Conservation (phyloP, 306 rosid genomes). For the Benincasa hispida region DNA sequence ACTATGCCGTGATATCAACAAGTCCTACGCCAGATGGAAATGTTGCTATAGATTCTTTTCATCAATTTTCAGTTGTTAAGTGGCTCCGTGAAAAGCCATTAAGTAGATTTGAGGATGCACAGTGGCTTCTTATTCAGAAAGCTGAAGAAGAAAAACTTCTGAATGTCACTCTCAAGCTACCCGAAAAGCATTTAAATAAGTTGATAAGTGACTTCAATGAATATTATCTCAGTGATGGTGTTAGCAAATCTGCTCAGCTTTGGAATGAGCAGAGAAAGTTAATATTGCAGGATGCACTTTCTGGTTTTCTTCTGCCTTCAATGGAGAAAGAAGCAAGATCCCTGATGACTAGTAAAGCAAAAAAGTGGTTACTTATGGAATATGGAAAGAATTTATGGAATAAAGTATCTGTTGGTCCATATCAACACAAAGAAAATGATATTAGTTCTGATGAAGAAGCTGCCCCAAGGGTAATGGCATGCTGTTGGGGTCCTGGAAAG, state of each 20-base stretch:
- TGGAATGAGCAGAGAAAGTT: conserved; percentile 98
- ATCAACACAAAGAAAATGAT: conserved; percentile 84
- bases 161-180: conserved; percentile 80
- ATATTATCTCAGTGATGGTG: conserved; percentile 89
- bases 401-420: conserved; percentile 90
- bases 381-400: conserved; percentile 82
- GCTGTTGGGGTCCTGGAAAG: conserved; percentile 99
- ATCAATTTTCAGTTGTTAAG: conserved; percentile 76
- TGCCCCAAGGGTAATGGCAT: conserved; percentile 96
- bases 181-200: conserved; percentile 59
- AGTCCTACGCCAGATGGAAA: conserved; percentile 77
- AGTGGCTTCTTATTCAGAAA: conserved; percentile 95
- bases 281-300: conserved; percentile 80
- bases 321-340: conserved; percentile 96
- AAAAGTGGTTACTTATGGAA: conserved; percentile 69
- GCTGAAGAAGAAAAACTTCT: conserved; percentile 94
- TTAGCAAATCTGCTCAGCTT: conserved; percentile 89
- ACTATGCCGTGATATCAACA: conserved; percentile 71
- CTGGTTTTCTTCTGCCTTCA: conserved; percentile 72
- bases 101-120: conserved; percentile 74
- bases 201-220: conserved; percentile 69
- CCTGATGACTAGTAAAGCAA: conserved; percentile 56
- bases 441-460: conserved; percentile 75
- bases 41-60: conserved; percentile 67
- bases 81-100: conserved; percentile 92